Evolutionary conservation across 345 rosid genomes (phyloP).

Genomic region (Gossypium anomalum): DNA sequence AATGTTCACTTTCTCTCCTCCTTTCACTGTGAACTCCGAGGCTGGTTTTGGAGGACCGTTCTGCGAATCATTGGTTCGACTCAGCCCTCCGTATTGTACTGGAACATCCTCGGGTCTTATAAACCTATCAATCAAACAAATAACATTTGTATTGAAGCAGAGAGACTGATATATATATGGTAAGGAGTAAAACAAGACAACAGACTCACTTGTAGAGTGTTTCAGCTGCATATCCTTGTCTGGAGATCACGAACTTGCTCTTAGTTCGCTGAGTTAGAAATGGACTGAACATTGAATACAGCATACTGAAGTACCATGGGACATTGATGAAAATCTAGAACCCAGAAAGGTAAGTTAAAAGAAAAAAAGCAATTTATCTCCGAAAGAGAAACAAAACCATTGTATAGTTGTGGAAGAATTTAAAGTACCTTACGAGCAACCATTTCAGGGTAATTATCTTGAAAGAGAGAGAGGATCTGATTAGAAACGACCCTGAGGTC

Average conservation of each 20-base stretch:
- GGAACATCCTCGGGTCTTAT: conserved; percentile 45
- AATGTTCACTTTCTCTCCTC: conserved; percentile 79
- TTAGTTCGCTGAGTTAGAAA: conserved; percentile 91
- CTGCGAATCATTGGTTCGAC: neutral
- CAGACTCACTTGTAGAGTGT: conserved; percentile 65
- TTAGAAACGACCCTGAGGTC: conserved; percentile 89
- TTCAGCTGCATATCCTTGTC: conserved; percentile 84
- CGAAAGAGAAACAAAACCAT: too few relatives aligned
- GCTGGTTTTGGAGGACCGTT: conserved; percentile 43
- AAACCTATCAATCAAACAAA: conserved; percentile 41
- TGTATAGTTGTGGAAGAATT: too few relatives aligned
- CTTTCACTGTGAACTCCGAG: neutral
- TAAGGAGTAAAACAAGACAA: neutral
- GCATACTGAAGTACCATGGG: conserved; percentile 90
- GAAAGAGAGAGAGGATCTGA: conserved; percentile 86
- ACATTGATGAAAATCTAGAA: conserved; percentile 88
- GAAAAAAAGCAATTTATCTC: neutral
- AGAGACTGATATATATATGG: neutral
- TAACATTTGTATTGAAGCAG: neutral
- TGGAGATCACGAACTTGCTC: conserved; percentile 91
- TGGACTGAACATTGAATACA: conserved; percentile 89
- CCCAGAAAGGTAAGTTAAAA: neutral
- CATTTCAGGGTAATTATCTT: conserved; percentile 98
- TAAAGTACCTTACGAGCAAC: conserved; percentile 84
- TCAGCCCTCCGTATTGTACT: neutral